phyloP scores from a whole-genome alignment of 2,329 filamentous ascomycete genomes.

The Didymella arachidicola region DNA sequence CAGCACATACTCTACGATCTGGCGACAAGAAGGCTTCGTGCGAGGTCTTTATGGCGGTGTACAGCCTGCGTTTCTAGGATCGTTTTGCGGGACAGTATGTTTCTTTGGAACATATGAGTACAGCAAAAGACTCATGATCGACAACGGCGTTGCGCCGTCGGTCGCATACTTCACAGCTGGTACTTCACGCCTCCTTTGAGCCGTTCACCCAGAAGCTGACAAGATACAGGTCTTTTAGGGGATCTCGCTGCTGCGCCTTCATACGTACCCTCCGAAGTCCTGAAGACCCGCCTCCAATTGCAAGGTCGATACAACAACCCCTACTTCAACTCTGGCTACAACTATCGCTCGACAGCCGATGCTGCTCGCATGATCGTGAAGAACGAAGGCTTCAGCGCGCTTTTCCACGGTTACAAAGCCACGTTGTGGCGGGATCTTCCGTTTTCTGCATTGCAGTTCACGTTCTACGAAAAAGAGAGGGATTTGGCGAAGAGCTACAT shows the following conservation, averaged over 20 bases:
- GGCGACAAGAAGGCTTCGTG: constrained; percentile 86
- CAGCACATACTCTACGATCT: constrained; percentile 90
- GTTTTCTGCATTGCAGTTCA: constrained; percentile 95
- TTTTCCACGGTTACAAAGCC: constrained; percentile 97
- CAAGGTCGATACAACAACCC: constrained; percentile 97
- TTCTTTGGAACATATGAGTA: constrained; percentile 98
- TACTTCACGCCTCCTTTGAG: constrained; percentile 47
- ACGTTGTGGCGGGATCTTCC: constrained; percentile 93
- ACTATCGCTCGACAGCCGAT: constrained; percentile 86
- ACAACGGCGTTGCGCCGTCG: constrained; percentile 80
- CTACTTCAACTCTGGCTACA: constrained; percentile 92
- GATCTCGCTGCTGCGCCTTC: constrained; percentile 90
- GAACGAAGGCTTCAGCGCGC: constrained; percentile 80
- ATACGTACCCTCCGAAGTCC: constrained; percentile 95
- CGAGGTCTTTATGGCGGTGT: constrained; percentile 94
- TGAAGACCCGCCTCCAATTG: constrained; percentile 95
- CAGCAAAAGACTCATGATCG: constrained; percentile 89
- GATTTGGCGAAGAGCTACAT: constrained; percentile 80
- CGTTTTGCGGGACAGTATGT: constrained; percentile 89
- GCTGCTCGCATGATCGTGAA: constrained; percentile 85
- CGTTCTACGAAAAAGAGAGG: constrained; percentile 96
- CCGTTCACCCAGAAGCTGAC: constrained; percentile 4
- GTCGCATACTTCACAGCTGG: constrained; percentile 86
- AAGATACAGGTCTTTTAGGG: constrained; percentile 77
- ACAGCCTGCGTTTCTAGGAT: constrained; percentile 86